Evolutionary conservation across 345 rosid species (phyloP), one percentile per base, ranked within the genome.

Genomic region (Melaleuca alternifolia): DNA sequence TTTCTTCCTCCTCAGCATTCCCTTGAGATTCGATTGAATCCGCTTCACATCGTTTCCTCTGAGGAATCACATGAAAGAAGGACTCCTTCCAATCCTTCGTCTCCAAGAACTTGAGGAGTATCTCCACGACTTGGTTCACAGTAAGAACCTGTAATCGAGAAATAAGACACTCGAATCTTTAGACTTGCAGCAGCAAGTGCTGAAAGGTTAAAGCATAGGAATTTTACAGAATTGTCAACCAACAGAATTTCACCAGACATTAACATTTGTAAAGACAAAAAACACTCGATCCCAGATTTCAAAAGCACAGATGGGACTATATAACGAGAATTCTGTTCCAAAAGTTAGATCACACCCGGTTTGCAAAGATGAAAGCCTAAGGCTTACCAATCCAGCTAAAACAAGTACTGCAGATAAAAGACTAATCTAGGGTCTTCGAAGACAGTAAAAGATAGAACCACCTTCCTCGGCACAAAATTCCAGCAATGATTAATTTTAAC

Each of bases 41-140:
- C 82, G 84, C 83, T 88, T 87, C 95, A 5, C 88, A 87, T 86
- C 96, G 91, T 91, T 96, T 97, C 93, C 99, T 93, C 90, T 90
- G 97, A 86, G 99, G 98, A 87, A 97, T 96, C 62, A 95, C 99
- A 82, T 94, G 92, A 88, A 95, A 96, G 93, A 97, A 97, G 7
- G 99, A 93, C 65, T 90, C 89, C 91, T 93, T 94, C 99, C 98
- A 96, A 89, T 96, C 96, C 89, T 85, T 91, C 11, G 96, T 95
- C 91, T 96, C 99, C 91, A 93, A 84, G 90, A 89, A 97, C 92
- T 93, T 92, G 9, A 96, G 95, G 50, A 96, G 95, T 87, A 97
- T 96, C 95, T 97, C 99, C 57, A 95, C 79, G 85, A 97, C 99
- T 91, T 97, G 99, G 90, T 97, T 97, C 87, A 97, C 98, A 46